Evolutionary conservation across 306 rosid genomes (phyloP).

Genomic region (Trichosanthes cucumerina): DNA sequence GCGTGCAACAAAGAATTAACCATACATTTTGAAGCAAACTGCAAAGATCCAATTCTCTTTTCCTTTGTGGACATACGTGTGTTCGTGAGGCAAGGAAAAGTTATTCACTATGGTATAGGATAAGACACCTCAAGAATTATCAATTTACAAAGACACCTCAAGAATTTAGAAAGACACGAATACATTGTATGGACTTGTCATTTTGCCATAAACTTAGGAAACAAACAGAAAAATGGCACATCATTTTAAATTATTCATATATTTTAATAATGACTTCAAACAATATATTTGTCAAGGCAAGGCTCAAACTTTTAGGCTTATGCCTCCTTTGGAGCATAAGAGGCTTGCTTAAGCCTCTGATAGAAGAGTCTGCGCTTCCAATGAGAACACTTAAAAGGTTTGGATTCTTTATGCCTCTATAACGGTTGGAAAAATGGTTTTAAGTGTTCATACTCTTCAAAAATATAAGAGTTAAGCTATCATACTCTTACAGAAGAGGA

Average conservation of each 20-base stretch:
- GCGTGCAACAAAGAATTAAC: neutral
- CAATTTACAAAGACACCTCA: neutral
- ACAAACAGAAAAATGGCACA: neutral
- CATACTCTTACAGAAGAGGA: neutral
- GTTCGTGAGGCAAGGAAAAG: neutral
- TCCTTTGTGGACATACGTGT: neutral
- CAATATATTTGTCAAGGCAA: neutral
- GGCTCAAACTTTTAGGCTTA: neutral
- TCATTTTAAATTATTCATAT: neutral
- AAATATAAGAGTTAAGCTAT: neutral
- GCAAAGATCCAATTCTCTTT: neutral
- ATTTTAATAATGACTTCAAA: neutral
- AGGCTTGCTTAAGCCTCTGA: neutral
- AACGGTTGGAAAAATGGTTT: neutral
- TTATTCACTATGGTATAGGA: neutral
- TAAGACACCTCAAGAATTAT: neutral
- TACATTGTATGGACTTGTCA: neutral
- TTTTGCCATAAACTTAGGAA: neutral
- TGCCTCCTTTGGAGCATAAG: neutral
- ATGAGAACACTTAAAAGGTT: neutral
- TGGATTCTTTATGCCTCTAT: neutral
- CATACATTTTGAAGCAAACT: neutral
- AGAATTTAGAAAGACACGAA: neutral
- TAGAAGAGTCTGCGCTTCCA: neutral
- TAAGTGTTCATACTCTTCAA: neutral